Evolutionary conservation across 805 yeast species (phyloP).

Genomic region (Priceomyces fermenticarens): DNA sequence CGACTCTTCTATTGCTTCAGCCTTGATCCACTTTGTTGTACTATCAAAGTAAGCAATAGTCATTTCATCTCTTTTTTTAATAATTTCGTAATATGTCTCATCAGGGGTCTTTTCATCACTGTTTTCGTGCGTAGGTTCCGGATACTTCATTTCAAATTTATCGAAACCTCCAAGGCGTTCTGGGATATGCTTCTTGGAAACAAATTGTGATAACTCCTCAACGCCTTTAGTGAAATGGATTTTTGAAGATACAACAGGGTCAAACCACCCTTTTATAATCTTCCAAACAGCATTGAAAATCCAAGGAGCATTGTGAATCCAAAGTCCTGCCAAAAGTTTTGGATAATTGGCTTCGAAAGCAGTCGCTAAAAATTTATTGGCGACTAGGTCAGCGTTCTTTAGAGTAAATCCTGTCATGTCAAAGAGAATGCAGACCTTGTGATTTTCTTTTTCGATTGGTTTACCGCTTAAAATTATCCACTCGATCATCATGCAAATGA

Average conservation of each 20-base stretch:
- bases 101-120: conserved; percentile 31
- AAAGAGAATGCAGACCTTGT: conserved; percentile 15
- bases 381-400: conserved; percentile 85
- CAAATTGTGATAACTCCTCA: conserved; percentile 63
- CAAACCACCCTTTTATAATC: conserved; percentile 87
- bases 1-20: conserved; percentile 46
- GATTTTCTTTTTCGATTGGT: conserved; percentile 18
- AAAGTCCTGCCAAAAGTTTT: conserved; percentile 76
- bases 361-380: conserved; percentile 79
- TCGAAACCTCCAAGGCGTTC: conserved; percentile 73
- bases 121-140: conserved; percentile 62
- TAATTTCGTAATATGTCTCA: conserved; percentile 34
- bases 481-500: conserved; percentile 74
- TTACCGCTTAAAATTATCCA: conserved; percentile 60
- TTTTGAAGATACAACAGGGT: conserved; percentile 93
- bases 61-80: conserved; percentile 49
- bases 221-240: conserved; percentile 73
- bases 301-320: conserved; percentile 95
- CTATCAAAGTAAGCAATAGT: conserved; percentile 51
- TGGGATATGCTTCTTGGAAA: conserved; percentile 62
- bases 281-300: conserved; percentile 90
- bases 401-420: conserved; percentile 73
- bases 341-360: conserved; percentile 95
- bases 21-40: conserved; percentile 73
- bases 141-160: conserved; percentile 54